Conservation (phyloP, 2,329 filamentous ascomycete species). For the Hymenoscyphus repandus region DNA sequence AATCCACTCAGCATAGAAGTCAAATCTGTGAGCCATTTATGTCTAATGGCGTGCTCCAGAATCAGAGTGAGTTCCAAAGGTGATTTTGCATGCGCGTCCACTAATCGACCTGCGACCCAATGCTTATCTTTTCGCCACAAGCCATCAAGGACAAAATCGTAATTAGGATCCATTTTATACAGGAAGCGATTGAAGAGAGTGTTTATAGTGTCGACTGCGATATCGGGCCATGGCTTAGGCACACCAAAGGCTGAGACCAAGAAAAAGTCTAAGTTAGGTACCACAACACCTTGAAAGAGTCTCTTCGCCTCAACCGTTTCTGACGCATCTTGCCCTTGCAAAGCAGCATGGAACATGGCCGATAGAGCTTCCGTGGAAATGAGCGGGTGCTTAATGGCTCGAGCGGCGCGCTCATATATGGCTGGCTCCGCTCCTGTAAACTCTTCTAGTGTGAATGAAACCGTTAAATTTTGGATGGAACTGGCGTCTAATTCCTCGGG, state of each 20-base stretch:
- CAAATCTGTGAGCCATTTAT: conserved; percentile 79
- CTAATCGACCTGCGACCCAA: conserved; percentile 78
- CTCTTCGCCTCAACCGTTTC: conserved; percentile 59
- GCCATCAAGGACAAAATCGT: conserved; percentile 85
- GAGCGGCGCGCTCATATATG: conserved; percentile 53
- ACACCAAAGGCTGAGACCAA: conserved; percentile 73
- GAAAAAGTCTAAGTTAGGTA: conserved; percentile 73
- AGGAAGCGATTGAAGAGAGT: conserved; percentile 81
- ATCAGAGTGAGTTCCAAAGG: conserved; percentile 64
- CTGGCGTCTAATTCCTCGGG: conserved; percentile 75
- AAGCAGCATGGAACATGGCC: conserved; percentile 59
- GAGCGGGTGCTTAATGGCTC: conserved; percentile 76
- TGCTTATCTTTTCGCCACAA: conserved; percentile 86
- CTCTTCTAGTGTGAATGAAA: conserved; percentile 65
- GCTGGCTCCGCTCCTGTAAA: conserved; percentile 56
- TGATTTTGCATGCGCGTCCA: conserved; percentile 68
- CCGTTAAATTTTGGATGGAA: conserved; percentile 74
- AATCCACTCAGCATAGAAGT: conserved; percentile 63
- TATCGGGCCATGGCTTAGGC: conserved; percentile 68
- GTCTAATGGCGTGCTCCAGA: conserved; percentile 73
- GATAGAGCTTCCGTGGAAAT: conserved; percentile 82
- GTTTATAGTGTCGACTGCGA: conserved; percentile 70
- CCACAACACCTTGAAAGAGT: conserved; percentile 61
- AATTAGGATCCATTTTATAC: conserved; percentile 68
- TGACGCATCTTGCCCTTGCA: conserved; percentile 56